Base-by-base conservation (phyloP, 176 grass and related monocot genomes). In the Elaeis guineensis region DNA sequence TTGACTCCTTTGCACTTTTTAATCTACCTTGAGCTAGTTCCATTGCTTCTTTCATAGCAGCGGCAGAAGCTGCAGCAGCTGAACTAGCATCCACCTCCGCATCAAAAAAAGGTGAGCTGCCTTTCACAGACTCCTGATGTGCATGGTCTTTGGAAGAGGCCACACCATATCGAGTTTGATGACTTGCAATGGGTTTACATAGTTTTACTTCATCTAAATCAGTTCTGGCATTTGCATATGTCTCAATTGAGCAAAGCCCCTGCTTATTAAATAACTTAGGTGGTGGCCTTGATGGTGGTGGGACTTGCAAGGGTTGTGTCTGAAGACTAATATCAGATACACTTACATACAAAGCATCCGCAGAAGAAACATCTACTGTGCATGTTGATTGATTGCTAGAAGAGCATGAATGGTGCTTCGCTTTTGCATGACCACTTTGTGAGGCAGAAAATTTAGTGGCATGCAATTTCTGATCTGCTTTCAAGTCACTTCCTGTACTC, bases 361-460 rank as follows among this genome's bases (percentile, higher is more conserved):
- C 73, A 30, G 75, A 75, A 75, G 64, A 72, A 50, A 55, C 51
- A 56, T 83, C 84, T 29, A 75, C 77, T 19, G 75, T 88, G 61
- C 81, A 85, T 69, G 60, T 30, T 72, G 84, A 91, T 67, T 85
- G 75, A 70, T 32, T 82, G 50, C 76, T 86, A 62, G 72, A 77
- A 52, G 72, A 65, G 16, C 50, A 59, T 50, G 49, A 77, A 14
- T 71, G 21, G 29, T 50, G 29, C 8, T 50, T 77, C 55, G 60
- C 68, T 59, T 82, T 76, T 72, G 77, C 78, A 69, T 51, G 54
- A 29, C 67, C 52, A 66, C 63, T 79, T 75, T 71, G 62, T 59
- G 70, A 68, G 50, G 67, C 21, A 29, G 62, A 19, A 58, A 59
- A 67, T 23, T 29, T 59, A 50, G 61, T 60, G 1, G 35, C 69